Evolutionary conservation across 2,329 filamentous ascomycete genomes (phyloP).

Genomic region (Cladosporium sp.): DNA sequence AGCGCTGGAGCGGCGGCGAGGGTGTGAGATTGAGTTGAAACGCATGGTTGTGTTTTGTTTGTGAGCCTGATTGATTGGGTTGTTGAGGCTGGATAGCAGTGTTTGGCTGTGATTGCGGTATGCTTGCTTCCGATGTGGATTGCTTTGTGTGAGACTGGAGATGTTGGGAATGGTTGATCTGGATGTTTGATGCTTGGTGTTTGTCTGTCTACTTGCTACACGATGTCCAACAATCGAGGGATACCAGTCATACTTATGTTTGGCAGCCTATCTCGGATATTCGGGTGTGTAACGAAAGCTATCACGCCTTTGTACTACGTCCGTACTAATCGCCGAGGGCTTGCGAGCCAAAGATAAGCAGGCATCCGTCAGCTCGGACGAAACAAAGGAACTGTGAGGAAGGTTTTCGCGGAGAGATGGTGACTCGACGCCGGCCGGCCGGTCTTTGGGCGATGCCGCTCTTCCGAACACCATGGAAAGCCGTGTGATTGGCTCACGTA

Average conservation of each 20-base stretch:
- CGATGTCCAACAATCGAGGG: neutral
- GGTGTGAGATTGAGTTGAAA: slow-evolving; percentile 13
- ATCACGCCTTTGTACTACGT: slow-evolving; percentile 8
- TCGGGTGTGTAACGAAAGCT: slow-evolving; percentile 5
- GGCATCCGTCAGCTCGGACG: neutral
- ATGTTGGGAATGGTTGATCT: neutral
- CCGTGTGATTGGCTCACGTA: neutral
- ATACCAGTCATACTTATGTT: slow-evolving; percentile 9
- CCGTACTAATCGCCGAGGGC: slow-evolving; percentile 4
- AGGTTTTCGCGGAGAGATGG: too few species aligned
- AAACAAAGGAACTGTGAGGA: neutral
- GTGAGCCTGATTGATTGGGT: neutral
- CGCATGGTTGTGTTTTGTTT: slow-evolving; percentile 18
- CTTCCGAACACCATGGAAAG: neutral
- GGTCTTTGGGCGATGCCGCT: neutral
- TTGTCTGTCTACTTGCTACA: neutral
- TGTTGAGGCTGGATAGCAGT: neutral
- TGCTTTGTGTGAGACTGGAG: neutral
- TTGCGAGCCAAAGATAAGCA: neutral
- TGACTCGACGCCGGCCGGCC: neutral
- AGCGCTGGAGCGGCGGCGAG: slow-evolving; percentile 8
- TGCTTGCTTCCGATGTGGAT: neutral
- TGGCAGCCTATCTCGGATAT: neutral
- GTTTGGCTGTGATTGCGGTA: neutral
- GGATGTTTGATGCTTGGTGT: neutral